Evolutionary conservation across 495 filamentous ascomycete species (phyloP).

Genomic region (Delitschia confertaspora): DNA sequence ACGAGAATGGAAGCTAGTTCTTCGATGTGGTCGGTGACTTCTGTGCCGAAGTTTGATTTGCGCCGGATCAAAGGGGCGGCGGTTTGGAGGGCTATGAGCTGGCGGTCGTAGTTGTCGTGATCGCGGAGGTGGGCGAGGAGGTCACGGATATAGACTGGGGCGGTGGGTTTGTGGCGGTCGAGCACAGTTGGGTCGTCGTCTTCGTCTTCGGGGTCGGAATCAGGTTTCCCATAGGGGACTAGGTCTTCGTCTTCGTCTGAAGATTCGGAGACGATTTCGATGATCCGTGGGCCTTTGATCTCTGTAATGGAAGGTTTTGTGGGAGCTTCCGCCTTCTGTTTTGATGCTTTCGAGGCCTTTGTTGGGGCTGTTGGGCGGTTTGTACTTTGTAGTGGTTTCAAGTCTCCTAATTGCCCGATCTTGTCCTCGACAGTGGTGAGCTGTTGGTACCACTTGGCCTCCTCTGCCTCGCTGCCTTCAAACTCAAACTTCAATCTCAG

Average conservation of each 20-base stretch:
- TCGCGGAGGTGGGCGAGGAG: constrained; percentile 71
- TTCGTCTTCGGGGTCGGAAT: constrained; percentile 83
- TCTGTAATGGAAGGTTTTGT: constrained; percentile 48
- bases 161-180: constrained; percentile 67
- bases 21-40: constrained; percentile 73
- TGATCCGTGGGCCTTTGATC: constrained; percentile 41
- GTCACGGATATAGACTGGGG: constrained; percentile 90
- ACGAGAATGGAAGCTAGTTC: constrained; percentile 68
- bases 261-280: constrained; percentile 37
- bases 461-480: constrained; percentile 63
- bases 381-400: not conserved
- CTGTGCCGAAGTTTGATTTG: constrained; percentile 79
- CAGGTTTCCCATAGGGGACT: constrained; percentile 77
- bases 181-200: constrained; percentile 87
- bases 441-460: constrained; percentile 68
- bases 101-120: constrained; percentile 71
- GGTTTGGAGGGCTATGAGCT: constrained; percentile 67
- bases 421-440: constrained; percentile 56
- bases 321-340: not conserved
- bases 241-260: constrained; percentile 75
- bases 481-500: constrained; percentile 74
- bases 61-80: constrained; percentile 75
- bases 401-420: constrained; percentile 44
- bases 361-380: no score
- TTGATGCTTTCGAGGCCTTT: not conserved